Base-by-base conservation (phyloP, 768 basidiomycete species). In the Collybia mongolica region DNA sequence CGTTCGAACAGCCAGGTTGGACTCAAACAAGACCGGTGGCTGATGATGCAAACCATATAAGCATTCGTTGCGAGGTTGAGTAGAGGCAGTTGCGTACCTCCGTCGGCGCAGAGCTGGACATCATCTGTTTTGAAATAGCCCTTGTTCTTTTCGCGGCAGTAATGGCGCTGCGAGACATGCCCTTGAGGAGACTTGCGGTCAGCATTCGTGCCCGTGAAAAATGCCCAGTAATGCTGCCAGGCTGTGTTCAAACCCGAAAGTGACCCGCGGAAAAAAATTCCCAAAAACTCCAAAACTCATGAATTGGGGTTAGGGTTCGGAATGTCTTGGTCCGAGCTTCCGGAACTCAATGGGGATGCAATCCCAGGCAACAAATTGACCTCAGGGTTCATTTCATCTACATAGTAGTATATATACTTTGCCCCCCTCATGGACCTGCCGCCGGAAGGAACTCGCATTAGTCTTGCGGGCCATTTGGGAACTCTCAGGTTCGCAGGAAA, bases 401-500 rank as follows among this genome's bases (percentile, higher is more conserved):
- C 11, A 3, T 39, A 39, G 4, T 4, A n/a, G n/a, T n/a, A n/a
- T n/a, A n/a, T n/a, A n/a, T n/a, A n/a, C n/a, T n/a, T n/a, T n/a
- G n/a, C 19, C 44, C 51, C 54, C 56, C 53, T 47, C 48, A 59
- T 60, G 55, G 44, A 61, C 42, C 49, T 72, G 46, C 70, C 78
- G 19, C 28, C 65, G 9, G 53, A 76, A 29, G 85, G 82, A 51
- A 72, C 79, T 39, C 81, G 90, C 48, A 72, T 92, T 57, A 67
- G 55, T 55, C 65, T 79, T 47, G 68, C 74, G 46, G 80, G 75
- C 17, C 63, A 83, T 58, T 61, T 79, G 39, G 92, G 88, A 2
- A 92, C 90, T 3, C 67, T 96, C 54, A 81, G 69, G 66, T 94
- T 79, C 60, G 67, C 78, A 12, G 93, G 93, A 1, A 54, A 65